Percentiles rank a stretch among this genome's conserved stretches.
Conservation (phyloP, 371 early-diverging fungal species). For the Syncephalastrum racemosum region DNA sequence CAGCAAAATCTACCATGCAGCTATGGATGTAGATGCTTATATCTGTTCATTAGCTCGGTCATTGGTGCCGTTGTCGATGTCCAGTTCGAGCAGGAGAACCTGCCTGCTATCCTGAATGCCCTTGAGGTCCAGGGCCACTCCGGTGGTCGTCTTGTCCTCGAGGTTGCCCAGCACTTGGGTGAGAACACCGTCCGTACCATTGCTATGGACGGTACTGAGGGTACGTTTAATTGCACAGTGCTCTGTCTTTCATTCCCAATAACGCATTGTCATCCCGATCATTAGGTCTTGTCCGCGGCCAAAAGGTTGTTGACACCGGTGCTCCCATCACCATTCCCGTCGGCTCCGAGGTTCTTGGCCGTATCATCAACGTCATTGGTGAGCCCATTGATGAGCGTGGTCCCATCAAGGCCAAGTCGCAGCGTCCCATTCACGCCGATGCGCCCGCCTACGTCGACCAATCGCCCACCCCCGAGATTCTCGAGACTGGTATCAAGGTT, state of each 20-base stretch:
- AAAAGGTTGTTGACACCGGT: conserved; percentile 93
- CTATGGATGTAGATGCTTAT: neutral
- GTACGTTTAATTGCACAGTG: conserved; percentile 18
- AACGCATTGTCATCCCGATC: neutral
- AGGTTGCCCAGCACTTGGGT: conserved; percentile 96
- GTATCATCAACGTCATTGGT: conserved; percentile 99
- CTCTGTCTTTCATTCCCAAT: neutral
- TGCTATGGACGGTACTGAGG: conserved; percentile 96
- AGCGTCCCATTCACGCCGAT: conserved; percentile 88
- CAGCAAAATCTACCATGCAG: too few species aligned
- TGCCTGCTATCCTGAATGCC: conserved; percentile 96
- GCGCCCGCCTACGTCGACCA: conserved; percentile 97
- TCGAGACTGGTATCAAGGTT: conserved; percentile 99
- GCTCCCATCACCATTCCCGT: conserved; percentile 93
- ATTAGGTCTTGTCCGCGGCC: conserved; percentile 94
- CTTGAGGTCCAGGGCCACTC: conserved; percentile 88
- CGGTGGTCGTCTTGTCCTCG: conserved; percentile 88
- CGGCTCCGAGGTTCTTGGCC: conserved; percentile 94
- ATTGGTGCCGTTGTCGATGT: conserved; percentile 99
- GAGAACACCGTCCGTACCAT: conserved; percentile 98
- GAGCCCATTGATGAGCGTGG: conserved; percentile 98
- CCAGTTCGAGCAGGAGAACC: conserved; percentile 89
- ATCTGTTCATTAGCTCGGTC: conserved; percentile 33
- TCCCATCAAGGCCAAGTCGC: conserved; percentile 89
- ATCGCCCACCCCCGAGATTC: conserved; percentile 93